Evolutionary conservation across 805 yeast genomes (phyloP), one percentile per base, ranked within the genome.

Genomic region (Tetrapisispora arboricola): DNA sequence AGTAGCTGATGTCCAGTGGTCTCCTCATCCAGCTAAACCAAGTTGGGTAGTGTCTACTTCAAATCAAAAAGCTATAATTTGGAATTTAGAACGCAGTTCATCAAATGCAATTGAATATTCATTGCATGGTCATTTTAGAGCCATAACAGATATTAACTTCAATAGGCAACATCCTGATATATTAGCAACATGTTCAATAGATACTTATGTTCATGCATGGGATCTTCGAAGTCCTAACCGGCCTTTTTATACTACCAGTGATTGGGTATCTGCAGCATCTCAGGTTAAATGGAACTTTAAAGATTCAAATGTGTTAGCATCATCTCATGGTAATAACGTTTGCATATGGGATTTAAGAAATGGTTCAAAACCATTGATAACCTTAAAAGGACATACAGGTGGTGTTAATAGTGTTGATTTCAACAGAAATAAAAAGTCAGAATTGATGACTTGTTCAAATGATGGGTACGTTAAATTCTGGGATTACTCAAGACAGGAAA

Each of bases 1-100:
- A 60, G 98, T 92, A 3, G 96, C 98, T 0, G 96, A 90, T 58
- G 96, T 90, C 1, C 97, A 92, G 60, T 92, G 98, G 97, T 84
- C 94, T 2, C 96, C 96, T 0, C 96, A 92, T 57, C 68, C 73
- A 6, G 71, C 79, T 2, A 84, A 84, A 49, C 90, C 95, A 1
- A 70, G 81, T 6, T 88, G 96, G 95, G 85, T 92, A 32, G 81
- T 90, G 1, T 84, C 95, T 0, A 86, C 97, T 0, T 82, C 95
- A 1, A 92, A 90, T 60, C 98, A 90, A 57, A 90, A 90, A 64
- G 97, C 95, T 1, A 69, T 92, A 55, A 76, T 92, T 4, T 92
- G 98, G 98, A 90, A 92, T 61, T 63, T 92, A 45, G 78, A 84
- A 1, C 65, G 90, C 48, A 60, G 64, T 19, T 80, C 85, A 0